Base-by-base conservation (phyloP, 305 asterid species). In the Fraxinus dipetala region DNA sequence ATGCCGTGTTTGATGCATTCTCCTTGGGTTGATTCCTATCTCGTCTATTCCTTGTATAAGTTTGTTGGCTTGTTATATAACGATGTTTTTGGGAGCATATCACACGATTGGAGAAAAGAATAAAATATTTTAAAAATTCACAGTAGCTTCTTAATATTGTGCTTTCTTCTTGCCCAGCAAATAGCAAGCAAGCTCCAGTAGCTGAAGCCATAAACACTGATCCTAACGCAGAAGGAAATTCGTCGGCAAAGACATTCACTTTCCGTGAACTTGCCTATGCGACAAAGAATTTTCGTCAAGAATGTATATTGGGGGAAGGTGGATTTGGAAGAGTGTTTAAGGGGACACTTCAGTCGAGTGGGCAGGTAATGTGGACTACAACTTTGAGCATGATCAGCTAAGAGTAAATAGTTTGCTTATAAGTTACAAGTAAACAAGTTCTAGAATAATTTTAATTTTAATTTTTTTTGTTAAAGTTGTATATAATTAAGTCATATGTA, bases 231-330 rank as follows among this genome's bases (percentile, higher is more conserved):
- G 79, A 54, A 69, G 85, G 72, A 69, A 76, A 45, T 38, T 72
- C 63, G 20, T 26, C 79, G 0, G 89, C 85, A 4, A 85, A 73
- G 78, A 74, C 89, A 6, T 90, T 84, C 86, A 86, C 88, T 63
- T 90, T 90, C 65, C 91, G 91, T 4, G 91, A 90, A 81, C 89
- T 90, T 30, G 93, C 93, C 32, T 18, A 82, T 2, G 93, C 93
- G 5, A 87, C 93, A 2, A 90, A 87, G 85, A 88, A 88, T 82
- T 90, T 88, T 28, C 83, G 87, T 22, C 87, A 85, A 83, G 91
- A 87, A 59, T 84, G 86, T 69, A 69, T 90, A 0, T 24, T 90
- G 76, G 88, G 90, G 67, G 93, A 88, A 80, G 88, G 91, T 48
- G 90, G 86, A 14, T 86, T 84, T 14, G 93, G 93, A 61, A 84